A percentile compares a stretch with the other conserved stretches of the same genome.
phyloP scores from a whole-genome alignment of 108 stramenopile genomes.

The Thalassiosira profunda region DNA sequence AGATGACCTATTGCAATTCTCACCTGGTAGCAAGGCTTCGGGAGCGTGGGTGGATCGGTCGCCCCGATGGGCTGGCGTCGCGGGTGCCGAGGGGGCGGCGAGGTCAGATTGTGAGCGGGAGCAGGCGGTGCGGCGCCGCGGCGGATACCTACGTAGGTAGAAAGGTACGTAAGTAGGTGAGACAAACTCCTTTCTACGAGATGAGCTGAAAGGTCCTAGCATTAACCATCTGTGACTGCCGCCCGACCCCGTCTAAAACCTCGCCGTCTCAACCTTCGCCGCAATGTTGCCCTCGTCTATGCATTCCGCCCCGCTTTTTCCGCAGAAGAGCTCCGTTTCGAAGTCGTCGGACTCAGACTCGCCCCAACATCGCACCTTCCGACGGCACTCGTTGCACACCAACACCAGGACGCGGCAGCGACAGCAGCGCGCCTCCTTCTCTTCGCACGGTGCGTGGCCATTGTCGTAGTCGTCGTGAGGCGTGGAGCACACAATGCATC shows the following conservation, averaged over 20 bases:
- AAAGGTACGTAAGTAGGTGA: too few relatives aligned
- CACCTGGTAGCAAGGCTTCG: too few relatives aligned
- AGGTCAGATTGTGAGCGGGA: too few relatives aligned
- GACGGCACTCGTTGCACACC: constrained; percentile 75
- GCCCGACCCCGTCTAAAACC: constrained; percentile 26
- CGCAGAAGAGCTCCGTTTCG: constrained; percentile 61
- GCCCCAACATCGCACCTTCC: constrained; percentile 56
- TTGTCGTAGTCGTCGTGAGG: constrained; percentile 92
- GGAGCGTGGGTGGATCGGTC: too few relatives aligned
- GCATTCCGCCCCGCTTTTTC: constrained; percentile 51
- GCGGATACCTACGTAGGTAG: too few relatives aligned
- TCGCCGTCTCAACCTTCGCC: constrained; percentile 39
- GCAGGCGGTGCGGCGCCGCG: too few relatives aligned
- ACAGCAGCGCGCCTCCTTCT: constrained; percentile 82
- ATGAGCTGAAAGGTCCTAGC: too few relatives aligned
- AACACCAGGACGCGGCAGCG: constrained; percentile 83
- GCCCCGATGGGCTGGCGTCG: too few relatives aligned
- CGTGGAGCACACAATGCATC: constrained; percentile 63
- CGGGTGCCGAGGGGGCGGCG: too few relatives aligned
- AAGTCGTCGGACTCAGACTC: constrained; percentile 31
- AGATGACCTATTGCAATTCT: too few relatives aligned
- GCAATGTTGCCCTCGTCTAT: constrained; percentile 71
- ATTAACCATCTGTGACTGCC: too few relatives aligned
- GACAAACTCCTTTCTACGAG: too few relatives aligned
- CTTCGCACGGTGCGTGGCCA: constrained; percentile 77